Evolutionary conservation across 1,284 basidiomycete species (phyloP).

Genomic region (Grifola frondosa): DNA sequence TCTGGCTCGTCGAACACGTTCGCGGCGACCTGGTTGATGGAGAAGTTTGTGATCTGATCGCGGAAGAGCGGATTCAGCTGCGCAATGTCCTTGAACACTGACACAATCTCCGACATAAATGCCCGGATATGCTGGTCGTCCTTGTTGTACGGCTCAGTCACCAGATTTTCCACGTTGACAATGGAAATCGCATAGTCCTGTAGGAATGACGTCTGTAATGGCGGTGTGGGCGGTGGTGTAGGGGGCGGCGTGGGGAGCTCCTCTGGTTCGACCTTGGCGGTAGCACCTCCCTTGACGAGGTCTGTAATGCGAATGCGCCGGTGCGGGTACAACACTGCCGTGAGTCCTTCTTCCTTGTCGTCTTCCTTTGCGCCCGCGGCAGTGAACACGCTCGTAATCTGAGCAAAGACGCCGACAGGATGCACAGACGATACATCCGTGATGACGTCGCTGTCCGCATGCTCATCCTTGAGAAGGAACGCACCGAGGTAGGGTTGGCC

Average conservation of each 20-base stretch:
- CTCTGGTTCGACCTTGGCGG: constrained; percentile 49
- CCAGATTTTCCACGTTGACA: constrained; percentile 86
- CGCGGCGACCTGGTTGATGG: constrained; percentile 92
- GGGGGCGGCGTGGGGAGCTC: constrained; percentile 42
- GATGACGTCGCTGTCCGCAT: constrained; percentile 92
- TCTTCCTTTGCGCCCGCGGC: constrained; percentile 53
- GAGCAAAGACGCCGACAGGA: constrained; percentile 94
- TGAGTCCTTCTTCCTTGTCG: constrained; percentile 83
- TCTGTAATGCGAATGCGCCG: constrained; percentile 90
- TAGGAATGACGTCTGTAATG: constrained; percentile 87
- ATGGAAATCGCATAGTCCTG: constrained; percentile 89
- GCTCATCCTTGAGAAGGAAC: constrained; percentile 95
- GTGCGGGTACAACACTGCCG: constrained; percentile 95
- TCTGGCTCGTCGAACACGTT: constrained; percentile 99
- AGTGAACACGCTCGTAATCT: constrained; percentile 91
- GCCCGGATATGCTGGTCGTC: constrained; percentile 94
- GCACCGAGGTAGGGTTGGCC: constrained; percentile 98
- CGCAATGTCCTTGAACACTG: constrained; percentile 98
- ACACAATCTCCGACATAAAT: constrained; percentile 95
- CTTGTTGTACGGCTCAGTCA: constrained; percentile 84
- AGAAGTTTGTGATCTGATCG: constrained; percentile 97
- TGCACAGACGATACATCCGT: constrained; percentile 88
- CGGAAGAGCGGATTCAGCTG: constrained; percentile 97
- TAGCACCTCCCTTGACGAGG: constrained; percentile 63
- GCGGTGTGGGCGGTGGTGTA: constrained; percentile 32